Evolutionary conservation across 148 eudicot genomes (phyloP).

Genomic region (Nepenthes gracilis): DNA sequence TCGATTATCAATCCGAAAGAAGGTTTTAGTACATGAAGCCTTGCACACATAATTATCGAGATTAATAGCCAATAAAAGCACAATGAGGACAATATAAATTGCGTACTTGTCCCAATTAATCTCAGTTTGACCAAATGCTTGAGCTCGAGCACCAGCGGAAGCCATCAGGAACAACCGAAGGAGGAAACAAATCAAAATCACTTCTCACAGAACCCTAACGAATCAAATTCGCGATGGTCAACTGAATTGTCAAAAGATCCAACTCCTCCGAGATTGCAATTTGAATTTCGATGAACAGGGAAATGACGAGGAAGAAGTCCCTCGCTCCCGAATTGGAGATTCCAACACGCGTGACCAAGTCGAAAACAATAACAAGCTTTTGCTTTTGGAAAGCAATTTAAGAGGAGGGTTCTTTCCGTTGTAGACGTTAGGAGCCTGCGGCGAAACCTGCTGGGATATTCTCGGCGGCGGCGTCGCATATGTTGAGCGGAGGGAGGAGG

Average conservation of each 20-base stretch:
- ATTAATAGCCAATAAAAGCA: background rate
- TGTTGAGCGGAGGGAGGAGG: background rate
- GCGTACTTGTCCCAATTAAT: conserved; percentile 94
- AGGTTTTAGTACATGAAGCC: too few species aligned
- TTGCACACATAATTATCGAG: background rate
- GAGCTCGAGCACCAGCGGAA: conserved; percentile 33
- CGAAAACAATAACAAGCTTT: too few species aligned
- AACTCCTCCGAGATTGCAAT: too few species aligned
- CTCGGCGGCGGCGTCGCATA: background rate
- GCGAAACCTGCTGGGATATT: too few species aligned
- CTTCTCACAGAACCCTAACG: background rate
- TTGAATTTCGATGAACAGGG: too few species aligned
- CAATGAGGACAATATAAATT: conserved; percentile 1
- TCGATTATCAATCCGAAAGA: too few species aligned
- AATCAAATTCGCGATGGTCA: background rate
- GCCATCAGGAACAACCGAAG: conserved; percentile 22
- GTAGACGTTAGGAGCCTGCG: too few species aligned
- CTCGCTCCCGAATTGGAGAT: background rate
- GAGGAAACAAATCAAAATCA: background rate
- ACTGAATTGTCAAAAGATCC: too few species aligned
- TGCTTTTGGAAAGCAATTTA: too few species aligned
- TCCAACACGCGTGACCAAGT: too few species aligned
- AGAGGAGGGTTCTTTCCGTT: too few species aligned
- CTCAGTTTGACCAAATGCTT: conserved; percentile 62
- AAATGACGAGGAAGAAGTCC: too few species aligned